phyloP scores from a whole-genome alignment of 2,329 filamentous ascomycete species.

The Samsoniella hepiali region DNA sequence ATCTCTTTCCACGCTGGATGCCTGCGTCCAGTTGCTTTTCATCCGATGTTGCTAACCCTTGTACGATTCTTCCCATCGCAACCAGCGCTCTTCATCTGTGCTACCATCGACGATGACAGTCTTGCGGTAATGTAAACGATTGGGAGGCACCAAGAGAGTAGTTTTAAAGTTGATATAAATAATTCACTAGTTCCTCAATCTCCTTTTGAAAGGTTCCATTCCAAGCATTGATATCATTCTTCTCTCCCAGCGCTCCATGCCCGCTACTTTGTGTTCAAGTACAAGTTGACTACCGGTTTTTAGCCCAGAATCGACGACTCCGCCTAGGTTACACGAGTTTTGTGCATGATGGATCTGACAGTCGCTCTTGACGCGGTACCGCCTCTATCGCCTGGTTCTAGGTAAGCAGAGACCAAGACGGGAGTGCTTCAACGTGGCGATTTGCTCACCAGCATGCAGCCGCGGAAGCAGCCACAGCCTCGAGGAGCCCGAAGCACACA shows the following conservation, averaged over 20 bases:
- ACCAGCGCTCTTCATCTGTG: neutral
- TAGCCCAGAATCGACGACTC: neutral
- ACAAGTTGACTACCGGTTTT: neutral
- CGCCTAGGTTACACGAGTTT: neutral
- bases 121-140: neutral
- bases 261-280: neutral
- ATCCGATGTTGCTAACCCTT: slow-evolving; percentile 6
- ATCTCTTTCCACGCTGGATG: neutral
- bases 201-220: neutral
- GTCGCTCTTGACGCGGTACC: slow-evolving; percentile 13
- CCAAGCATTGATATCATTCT: neutral
- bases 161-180: neutral
- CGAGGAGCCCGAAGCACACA: neutral
- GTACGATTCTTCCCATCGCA: slow-evolving; percentile 2
- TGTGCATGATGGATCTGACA: slow-evolving; percentile 12
- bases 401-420: slow-evolving; percentile 2
- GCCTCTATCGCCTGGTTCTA: slow-evolving; percentile 14
- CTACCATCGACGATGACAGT: too few species aligned
- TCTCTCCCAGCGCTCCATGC: neutral
- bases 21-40: neutral
- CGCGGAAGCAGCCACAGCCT: slow-evolving; percentile 11
- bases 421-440: neutral
- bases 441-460: neutral
- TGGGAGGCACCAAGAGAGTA: neutral
- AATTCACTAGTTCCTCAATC: neutral